These are phyloP conservation scores for Skeletonema potamos DNA, from an alignment of 108 stramenopile species.

Conservation along the genomic window DNA sequence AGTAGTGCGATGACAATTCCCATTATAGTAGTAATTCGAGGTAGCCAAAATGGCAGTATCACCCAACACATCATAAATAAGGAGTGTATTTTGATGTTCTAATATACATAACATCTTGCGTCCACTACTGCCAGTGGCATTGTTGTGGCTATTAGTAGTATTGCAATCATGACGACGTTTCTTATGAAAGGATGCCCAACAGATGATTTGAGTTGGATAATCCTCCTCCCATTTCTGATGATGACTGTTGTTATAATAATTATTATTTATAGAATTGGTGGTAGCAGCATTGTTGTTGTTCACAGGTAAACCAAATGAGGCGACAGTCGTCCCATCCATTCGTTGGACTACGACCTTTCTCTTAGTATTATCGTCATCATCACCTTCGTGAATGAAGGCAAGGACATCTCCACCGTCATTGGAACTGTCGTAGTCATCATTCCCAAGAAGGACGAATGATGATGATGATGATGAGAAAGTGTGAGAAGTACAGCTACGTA, in stretches of 20 bases:
- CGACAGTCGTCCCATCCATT: constrained; percentile 22
- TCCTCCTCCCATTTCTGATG: neutral
- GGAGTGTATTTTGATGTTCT: constrained; percentile 52
- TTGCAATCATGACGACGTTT: neutral
- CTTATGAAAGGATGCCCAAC: constrained; percentile 72
- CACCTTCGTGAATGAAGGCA: neutral
- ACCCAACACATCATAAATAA: constrained; percentile 66
- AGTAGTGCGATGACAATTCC: neutral
- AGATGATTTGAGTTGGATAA: constrained; percentile 36
- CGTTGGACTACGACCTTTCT: constrained; percentile 4
- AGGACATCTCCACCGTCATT: constrained; percentile 16
- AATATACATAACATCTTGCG: constrained; percentile 71
- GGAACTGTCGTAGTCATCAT: neutral
- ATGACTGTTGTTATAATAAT: neutral
- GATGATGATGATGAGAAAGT: too few relatives aligned
- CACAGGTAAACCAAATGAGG: constrained; percentile 12
- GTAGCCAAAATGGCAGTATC: constrained; percentile 13
- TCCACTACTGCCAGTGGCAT: neutral
- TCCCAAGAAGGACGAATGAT: too few relatives aligned
- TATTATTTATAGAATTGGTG: neutral
- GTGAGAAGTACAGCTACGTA: too few relatives aligned
- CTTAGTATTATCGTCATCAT: neutral
- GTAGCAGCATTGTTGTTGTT: neutral
- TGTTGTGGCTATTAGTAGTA: neutral
- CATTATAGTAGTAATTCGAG: neutral